Conservation (phyloP, 805 yeast species). For the Zygosaccharomyces gambellarensis region DNA sequence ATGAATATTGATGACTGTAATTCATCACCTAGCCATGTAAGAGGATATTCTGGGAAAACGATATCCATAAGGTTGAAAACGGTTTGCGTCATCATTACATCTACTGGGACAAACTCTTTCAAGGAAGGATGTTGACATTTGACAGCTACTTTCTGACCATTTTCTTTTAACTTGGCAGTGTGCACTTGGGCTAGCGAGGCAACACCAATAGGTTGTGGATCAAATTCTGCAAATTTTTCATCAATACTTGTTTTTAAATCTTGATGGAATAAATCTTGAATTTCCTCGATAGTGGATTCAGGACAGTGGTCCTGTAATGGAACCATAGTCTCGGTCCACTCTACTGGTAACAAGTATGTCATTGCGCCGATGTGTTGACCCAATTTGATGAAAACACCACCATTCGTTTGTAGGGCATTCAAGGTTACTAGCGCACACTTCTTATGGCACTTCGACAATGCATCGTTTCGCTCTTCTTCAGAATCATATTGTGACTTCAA, state of each 20-base stretch:
- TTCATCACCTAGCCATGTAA: slow-evolving; percentile 95
- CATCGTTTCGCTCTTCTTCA: slow-evolving; percentile 45
- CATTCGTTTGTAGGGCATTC: slow-evolving; percentile 74
- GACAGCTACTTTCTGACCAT: slow-evolving; percentile 79
- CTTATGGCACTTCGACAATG: slow-evolving; percentile 61
- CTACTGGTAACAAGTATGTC: slow-evolving; percentile 83
- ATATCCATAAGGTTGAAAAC: slow-evolving; percentile 70
- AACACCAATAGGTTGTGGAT: slow-evolving; percentile 79
- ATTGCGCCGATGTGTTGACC: slow-evolving; percentile 94
- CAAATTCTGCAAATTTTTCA: slow-evolving; percentile 64
- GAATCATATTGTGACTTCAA: slow-evolving; percentile 43
- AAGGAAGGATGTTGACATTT: slow-evolving; percentile 91
- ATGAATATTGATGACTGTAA: slow-evolving; percentile 78
- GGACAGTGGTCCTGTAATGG: slow-evolving; percentile 93
- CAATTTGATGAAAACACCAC: slow-evolving; percentile 87
- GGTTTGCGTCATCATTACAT: slow-evolving; percentile 67
- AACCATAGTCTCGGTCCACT: slow-evolving; percentile 94
- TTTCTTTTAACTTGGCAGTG: slow-evolving; percentile 53
- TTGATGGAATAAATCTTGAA: slow-evolving; percentile 55
- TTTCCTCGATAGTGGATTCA: slow-evolving; percentile 62
- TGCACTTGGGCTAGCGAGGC: slow-evolving; percentile 98
- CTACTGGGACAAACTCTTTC: slow-evolving; percentile 84
- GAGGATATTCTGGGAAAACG: slow-evolving; percentile 89
- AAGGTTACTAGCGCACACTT: slow-evolving; percentile 76
- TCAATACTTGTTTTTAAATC: slow-evolving; percentile 62